phyloP scores from a whole-genome alignment of 108 stramenopile genomes.

The Cyclotella distinguenda region DNA sequence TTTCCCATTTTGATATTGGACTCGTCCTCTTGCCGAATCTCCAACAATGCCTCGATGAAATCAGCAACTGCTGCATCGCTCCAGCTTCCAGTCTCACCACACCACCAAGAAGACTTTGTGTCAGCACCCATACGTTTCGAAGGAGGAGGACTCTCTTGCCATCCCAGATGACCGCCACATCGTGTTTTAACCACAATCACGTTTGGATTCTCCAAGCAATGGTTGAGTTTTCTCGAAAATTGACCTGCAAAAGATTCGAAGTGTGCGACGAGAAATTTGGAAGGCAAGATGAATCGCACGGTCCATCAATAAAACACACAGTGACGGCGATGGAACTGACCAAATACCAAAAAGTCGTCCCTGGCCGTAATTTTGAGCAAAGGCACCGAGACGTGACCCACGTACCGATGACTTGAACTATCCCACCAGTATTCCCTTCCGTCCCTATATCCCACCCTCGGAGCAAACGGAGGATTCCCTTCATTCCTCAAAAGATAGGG shows the following conservation, averaged over 20 bases:
- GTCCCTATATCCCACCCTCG: conserved; percentile 61
- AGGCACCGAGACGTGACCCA: conserved; percentile 75
- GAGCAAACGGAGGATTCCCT: conserved; percentile 59
- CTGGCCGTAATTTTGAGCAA: conserved; percentile 68
- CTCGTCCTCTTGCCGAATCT: conserved; percentile 39
- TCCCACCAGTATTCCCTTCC: conserved; percentile 75
- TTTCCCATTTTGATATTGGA: neutral
- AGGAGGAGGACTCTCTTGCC: conserved; percentile 79
- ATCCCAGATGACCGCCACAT: conserved; percentile 88
- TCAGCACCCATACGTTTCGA: conserved; percentile 13
- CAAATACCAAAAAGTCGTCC: conserved; percentile 79
- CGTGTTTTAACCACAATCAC: conserved; percentile 77
- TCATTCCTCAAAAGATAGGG: conserved; percentile 68
- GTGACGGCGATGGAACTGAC: conserved; percentile 1
- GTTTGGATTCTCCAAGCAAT: conserved; percentile 79
- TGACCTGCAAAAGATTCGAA: neutral
- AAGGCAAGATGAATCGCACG: neutral
- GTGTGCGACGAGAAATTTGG: neutral
- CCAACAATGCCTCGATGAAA: conserved; percentile 77
- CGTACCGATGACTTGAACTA: conserved; percentile 63
- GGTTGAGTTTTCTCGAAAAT: conserved; percentile 55
- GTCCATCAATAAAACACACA: neutral
- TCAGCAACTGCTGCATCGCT: conserved; percentile 78
- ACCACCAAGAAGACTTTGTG: conserved; percentile 8
- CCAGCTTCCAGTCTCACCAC: conserved; percentile 72